Percentiles rank a stretch among this genome's conserved stretches.
phyloP scores from a whole-genome alignment of 108 stramenopile species.

The Skeletonema costatum region DNA sequence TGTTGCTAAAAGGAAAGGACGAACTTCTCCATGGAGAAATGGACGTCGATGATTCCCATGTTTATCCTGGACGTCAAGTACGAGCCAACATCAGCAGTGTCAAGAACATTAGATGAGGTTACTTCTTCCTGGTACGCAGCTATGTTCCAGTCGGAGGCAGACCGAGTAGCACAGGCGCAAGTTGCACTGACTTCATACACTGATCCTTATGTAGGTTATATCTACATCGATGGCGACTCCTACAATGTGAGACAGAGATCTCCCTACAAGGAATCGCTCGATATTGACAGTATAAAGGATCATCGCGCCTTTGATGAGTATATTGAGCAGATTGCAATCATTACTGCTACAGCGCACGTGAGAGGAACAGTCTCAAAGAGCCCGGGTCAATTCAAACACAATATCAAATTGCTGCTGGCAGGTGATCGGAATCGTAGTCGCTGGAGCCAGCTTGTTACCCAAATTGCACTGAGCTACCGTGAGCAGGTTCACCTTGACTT shows the following conservation, averaged over 20 bases:
- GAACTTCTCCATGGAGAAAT: conserved; percentile 25
- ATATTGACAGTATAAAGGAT: conserved; percentile 33
- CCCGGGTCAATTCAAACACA: conserved; percentile 72
- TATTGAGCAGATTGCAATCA: conserved; percentile 55
- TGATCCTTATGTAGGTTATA: conserved; percentile 64
- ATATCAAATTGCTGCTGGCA: conserved; percentile 51
- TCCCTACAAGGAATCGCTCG: conserved; percentile 58
- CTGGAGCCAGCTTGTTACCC: conserved; percentile 56
- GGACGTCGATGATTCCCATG: conserved; percentile 14
- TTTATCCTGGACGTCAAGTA: conserved; percentile 73
- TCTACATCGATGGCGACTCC: conserved; percentile 37
- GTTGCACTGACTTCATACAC: conserved; percentile 61
- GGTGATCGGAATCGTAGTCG: conserved; percentile 32
- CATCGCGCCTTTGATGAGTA: conserved; percentile 43
- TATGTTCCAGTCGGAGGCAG: conserved; percentile 60
- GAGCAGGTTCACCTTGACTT: conserved; percentile 69
- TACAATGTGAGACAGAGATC: conserved; percentile 62
- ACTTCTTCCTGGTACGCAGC: conserved; percentile 56
- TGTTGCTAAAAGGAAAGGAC: conserved; percentile 57
- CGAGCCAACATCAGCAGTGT: conserved; percentile 53
- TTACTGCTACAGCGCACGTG: conserved; percentile 65
- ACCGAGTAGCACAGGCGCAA: conserved; percentile 55
- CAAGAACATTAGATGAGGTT: conserved; percentile 23
- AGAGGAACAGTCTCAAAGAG: conserved; percentile 62
- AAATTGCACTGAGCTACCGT: conserved; percentile 49